phyloP scores from a whole-genome alignment of 129 eudicot species.

The Pseudognaphalium luteoalbum region DNA sequence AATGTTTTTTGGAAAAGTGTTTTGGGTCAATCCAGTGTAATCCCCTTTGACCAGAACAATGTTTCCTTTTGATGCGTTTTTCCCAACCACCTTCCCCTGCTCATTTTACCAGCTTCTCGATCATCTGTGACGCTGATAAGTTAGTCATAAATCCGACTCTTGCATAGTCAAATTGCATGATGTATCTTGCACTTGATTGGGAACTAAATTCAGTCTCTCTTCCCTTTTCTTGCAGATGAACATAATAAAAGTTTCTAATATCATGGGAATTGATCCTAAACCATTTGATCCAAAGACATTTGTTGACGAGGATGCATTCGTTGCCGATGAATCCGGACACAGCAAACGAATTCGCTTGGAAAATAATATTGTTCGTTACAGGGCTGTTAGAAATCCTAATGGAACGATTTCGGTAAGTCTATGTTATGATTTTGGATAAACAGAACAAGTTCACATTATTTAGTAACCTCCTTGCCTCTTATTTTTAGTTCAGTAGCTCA shows the following conservation, averaged over 20 bases:
- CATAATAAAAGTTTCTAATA: conserved; percentile 92
- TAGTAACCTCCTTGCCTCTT: conserved; percentile 8
- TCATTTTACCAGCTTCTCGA: neutral
- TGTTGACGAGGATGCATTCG: conserved; percentile 86
- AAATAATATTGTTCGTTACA: conserved; percentile 94
- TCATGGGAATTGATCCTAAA: conserved; percentile 97
- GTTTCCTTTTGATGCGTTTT: neutral
- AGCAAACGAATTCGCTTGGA: conserved; percentile 89
- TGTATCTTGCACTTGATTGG: conserved; percentile 2
- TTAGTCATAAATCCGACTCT: conserved; percentile 13
- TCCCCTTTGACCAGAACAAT: neutral
- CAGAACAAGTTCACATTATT: conserved; percentile 19
- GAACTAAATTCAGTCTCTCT: conserved; percentile 15
- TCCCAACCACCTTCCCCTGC: neutral
- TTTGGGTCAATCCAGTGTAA: neutral
- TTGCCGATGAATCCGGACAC: conserved; percentile 93
- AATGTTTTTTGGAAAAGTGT: neutral
- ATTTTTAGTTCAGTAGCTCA: neutral
- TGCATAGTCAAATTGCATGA: neutral
- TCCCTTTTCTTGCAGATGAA: conserved; percentile 73
- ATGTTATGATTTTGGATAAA: conserved; percentile 16
- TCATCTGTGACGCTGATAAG: neutral
- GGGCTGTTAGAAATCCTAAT: conserved; percentile 73
- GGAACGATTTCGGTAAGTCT: conserved; percentile 79
- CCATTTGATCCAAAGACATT: conserved; percentile 93